Evolutionary conservation across 192 early-diverging fungal genomes (phyloP).

Genomic region (Entomortierella beljakovae): DNA sequence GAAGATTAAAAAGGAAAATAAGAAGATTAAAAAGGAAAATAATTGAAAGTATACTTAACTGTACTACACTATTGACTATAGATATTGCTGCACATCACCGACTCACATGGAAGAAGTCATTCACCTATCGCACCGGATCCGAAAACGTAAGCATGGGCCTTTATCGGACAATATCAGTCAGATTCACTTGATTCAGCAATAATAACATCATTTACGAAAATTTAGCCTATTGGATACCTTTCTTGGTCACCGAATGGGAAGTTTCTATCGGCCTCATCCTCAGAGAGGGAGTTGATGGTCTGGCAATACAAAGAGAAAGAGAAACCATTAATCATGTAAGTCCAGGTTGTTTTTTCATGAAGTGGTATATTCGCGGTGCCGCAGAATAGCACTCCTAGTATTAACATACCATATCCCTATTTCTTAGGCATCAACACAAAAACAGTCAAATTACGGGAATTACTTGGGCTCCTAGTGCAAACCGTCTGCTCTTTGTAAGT

Average conservation of each 20-base stretch:
- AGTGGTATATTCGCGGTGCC: not conserved
- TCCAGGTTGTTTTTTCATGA: not conserved
- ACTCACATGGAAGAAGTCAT: constrained; percentile 45
- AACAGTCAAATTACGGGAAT: constrained; percentile 63
- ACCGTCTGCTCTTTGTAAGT: constrained; percentile 71
- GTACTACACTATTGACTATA: not conserved
- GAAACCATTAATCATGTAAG: constrained; percentile 36
- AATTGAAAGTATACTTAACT: too few species aligned
- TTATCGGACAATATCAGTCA: not conserved
- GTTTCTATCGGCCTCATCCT: constrained; percentile 65
- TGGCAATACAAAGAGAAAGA: constrained; percentile 73
- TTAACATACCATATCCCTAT: not conserved
- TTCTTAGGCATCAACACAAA: constrained; percentile 44
- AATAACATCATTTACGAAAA: not conserved
- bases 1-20: not conserved
- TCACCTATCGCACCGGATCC: constrained; percentile 33
- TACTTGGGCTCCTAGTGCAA: constrained; percentile 75
- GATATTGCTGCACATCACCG: constrained; percentile 38
- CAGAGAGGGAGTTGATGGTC: constrained; percentile 63
- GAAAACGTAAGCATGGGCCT: constrained; percentile 9
- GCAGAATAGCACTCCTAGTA: too few species aligned
- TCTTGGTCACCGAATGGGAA: constrained; percentile 76
- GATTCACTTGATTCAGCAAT: not conserved
- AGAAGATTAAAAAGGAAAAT: not conserved
- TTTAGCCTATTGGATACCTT: constrained; percentile 56